A percentile compares a stretch with the other conserved stretches of the same genome.
These are phyloP conservation scores for Trichophyton verrucosum DNA, from an alignment of 2,329 filamentous ascomycete genomes.

Conservation along the genomic window DNA sequence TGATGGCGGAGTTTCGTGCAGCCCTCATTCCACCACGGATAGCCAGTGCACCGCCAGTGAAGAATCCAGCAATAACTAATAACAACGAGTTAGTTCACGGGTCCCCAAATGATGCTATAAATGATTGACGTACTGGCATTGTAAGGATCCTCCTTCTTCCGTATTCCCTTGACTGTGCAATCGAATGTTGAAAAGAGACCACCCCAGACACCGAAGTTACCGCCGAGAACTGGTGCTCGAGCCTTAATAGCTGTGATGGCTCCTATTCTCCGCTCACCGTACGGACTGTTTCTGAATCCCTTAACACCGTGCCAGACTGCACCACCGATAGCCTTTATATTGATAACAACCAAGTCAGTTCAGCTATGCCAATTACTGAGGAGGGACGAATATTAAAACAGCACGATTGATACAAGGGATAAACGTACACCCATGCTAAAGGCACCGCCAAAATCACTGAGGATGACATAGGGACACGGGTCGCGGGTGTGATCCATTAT, in stretches of 20 bases:
- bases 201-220: conserved; percentile 97
- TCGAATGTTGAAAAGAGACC: conserved; percentile 93
- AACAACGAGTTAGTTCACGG: background rate
- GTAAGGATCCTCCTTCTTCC: conserved; percentile 96
- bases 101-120: background rate
- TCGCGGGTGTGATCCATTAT: conserved; percentile 90
- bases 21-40: conserved; percentile 85
- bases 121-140: conserved; percentile 56
- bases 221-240: conserved; percentile 85
- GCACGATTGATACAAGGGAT: conserved; percentile 6
- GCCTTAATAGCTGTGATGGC: conserved; percentile 96
- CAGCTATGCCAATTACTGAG: background rate
- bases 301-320: conserved; percentile 96
- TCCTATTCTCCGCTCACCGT: conserved; percentile 90
- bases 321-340: conserved; percentile 54
- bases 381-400: conserved; percentile 5
- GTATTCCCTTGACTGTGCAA: conserved; percentile 85
- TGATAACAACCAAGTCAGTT: conserved; percentile 6
- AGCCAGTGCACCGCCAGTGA: conserved; percentile 84
- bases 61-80: conserved; percentile 78
- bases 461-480: conserved; percentile 89
- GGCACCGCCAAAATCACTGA: conserved; percentile 95
- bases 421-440: conserved; percentile 88
- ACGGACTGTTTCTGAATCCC: conserved; percentile 77
- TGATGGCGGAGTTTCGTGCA: conserved; percentile 88